phyloP scores from a whole-genome alignment of 2,329 filamentous ascomycete genomes.

The Diaporthe sp. region DNA sequence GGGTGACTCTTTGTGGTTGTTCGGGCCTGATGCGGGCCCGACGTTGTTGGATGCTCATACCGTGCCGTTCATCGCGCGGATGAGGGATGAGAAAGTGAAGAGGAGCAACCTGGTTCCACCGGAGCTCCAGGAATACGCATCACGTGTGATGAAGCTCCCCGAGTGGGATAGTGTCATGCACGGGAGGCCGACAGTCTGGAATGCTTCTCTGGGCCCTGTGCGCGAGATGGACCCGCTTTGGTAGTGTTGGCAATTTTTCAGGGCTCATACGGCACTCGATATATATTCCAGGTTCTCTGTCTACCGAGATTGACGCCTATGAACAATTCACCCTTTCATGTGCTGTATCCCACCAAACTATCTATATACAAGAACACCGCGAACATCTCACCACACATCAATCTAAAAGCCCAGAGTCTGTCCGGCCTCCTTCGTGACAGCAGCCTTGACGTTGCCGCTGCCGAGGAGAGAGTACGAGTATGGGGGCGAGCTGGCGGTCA shows the following conservation, averaged over 20 bases:
- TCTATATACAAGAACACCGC: not conserved
- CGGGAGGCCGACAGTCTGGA: not conserved
- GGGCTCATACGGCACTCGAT: not conserved
- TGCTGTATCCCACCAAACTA: not conserved
- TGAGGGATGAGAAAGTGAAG: not conserved
- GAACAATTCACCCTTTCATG: not conserved
- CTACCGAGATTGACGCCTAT: not conserved
- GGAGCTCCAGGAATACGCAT: not conserved
- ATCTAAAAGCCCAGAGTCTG: not conserved
- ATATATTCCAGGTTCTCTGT: not conserved
- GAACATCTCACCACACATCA: not conserved
- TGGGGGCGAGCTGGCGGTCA: conserved; percentile 7
- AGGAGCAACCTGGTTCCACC: not conserved
- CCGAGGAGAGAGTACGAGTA: not conserved
- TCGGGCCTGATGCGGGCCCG: not conserved
- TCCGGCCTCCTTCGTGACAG: conserved; percentile 1
- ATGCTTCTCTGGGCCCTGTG: not conserved
- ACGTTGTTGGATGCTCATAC: not conserved
- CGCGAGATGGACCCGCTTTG: conserved; percentile 1
- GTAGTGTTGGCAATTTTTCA: not conserved
- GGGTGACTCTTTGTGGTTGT: not conserved
- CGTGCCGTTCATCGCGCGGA: not conserved
- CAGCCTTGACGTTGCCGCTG: conserved; percentile 1
- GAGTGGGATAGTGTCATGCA: conserved; percentile 1
- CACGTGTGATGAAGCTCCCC: not conserved